phyloP scores from a whole-genome alignment of 306 rosid species.

The Myrica gale region DNA sequence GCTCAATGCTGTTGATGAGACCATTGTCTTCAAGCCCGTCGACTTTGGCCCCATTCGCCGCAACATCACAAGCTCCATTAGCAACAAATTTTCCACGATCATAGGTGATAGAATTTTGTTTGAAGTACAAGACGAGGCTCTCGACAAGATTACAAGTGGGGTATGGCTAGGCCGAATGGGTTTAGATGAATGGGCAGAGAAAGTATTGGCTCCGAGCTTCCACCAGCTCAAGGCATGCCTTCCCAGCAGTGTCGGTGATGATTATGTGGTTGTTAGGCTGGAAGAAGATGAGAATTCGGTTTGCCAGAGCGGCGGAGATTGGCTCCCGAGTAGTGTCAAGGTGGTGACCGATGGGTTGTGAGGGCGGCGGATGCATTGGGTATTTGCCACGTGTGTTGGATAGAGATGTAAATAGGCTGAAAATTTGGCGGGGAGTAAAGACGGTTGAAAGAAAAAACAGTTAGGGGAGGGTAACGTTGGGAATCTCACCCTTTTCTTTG shows the following conservation, averaged over 20 bases:
- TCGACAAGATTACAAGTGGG: slow-evolving; percentile 72
- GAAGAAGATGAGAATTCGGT: slow-evolving; percentile 58
- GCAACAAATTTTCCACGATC: slow-evolving; percentile 48
- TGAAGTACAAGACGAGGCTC: slow-evolving; percentile 73
- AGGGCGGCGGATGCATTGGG: slow-evolving; percentile 31
- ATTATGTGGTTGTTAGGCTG: slow-evolving; percentile 59
- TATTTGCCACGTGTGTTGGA: slow-evolving; percentile 32
- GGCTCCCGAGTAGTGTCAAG: slow-evolving; percentile 59
- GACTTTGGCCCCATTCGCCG: slow-evolving; percentile 48
- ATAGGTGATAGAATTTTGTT: slow-evolving; percentile 55
- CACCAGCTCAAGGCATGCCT: slow-evolving; percentile 53
- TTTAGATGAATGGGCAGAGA: slow-evolving; percentile 77
- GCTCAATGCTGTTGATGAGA: slow-evolving; percentile 59
- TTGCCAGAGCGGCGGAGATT: slow-evolving; percentile 41
- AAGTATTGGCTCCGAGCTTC: slow-evolving; percentile 69
- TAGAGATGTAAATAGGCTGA: slow-evolving; percentile 67
- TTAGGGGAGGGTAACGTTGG: slow-evolving; percentile 33
- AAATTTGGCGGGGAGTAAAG: slow-evolving; percentile 38
- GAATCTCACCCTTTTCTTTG: slow-evolving; percentile 1
- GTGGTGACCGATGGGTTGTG: slow-evolving; percentile 44
- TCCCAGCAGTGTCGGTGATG: slow-evolving; percentile 25
- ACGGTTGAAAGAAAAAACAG: slow-evolving; percentile 53
- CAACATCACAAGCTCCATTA: slow-evolving; percentile 44
- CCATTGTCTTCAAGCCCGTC: slow-evolving; percentile 78
- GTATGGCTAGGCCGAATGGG: slow-evolving; percentile 73